A percentile compares a stretch with the other conserved stretches of the same genome.
These are phyloP conservation scores for Solanum piurae DNA, from an alignment of 257 asterid species.

Conservation along the genomic window DNA sequence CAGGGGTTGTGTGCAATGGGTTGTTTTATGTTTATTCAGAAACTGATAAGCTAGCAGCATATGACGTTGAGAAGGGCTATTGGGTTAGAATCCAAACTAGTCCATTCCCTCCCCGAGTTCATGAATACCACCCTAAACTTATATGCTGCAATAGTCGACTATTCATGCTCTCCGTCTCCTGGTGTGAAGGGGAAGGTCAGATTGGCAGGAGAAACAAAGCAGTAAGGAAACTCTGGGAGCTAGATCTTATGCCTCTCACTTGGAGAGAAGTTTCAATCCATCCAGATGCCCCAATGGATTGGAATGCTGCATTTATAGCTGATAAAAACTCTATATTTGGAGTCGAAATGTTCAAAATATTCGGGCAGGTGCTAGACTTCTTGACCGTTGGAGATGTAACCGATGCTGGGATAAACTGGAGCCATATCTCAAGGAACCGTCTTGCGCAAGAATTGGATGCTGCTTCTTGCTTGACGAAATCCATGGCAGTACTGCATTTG, in stretches of 20 bases:
- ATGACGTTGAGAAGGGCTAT: conserved; percentile 69
- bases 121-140: conserved; percentile 78
- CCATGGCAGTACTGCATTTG: conserved; percentile 73
- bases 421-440: conserved; percentile 64
- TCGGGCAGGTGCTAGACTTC: conserved; percentile 90
- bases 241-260: conserved; percentile 34
- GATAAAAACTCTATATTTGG: conserved; percentile 62
- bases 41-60: conserved; percentile 63
- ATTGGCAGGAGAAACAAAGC: conserved; percentile 96
- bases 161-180: conserved; percentile 74
- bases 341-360: conserved; percentile 90
- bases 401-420: conserved; percentile 36
- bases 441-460: conserved; percentile 74
- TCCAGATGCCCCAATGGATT: conserved; percentile 99
- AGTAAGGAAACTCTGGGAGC: conserved; percentile 91
- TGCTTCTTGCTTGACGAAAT: conserved; percentile 76
- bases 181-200: conserved; percentile 97
- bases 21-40: conserved; percentile 80
- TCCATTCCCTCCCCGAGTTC: conserved; percentile 74
- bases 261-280: conserved; percentile 67
- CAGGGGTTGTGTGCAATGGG: conserved; percentile 64
- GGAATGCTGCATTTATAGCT: conserved; percentile 89
- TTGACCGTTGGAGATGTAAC: conserved; percentile 54
- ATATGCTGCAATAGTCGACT: conserved; percentile 52
- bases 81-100: conserved; percentile 65